A percentile compares a stretch with the other conserved stretches of the same genome.
Conservation (phyloP, 139 green algal genomes). For the Asterochloris sp. region DNA sequence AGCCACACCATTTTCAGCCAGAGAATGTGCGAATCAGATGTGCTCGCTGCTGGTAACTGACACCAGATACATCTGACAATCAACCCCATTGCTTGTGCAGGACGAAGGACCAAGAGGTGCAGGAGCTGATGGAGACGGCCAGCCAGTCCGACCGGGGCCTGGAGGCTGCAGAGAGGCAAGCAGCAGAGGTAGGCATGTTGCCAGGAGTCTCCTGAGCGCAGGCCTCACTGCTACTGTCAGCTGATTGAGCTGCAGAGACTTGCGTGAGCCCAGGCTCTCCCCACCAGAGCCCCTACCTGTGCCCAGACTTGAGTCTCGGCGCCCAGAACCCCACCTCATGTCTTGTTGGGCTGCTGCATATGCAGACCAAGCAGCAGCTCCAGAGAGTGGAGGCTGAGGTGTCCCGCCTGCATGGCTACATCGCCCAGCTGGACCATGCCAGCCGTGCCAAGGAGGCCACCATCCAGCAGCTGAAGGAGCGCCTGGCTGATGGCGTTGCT, state of each 20-base stretch:
- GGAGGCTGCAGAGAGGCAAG: slow-evolving; percentile 1
- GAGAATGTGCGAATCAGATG: neutral
- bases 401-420: neutral
- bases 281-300: neutral
- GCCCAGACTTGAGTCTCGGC: too few relatives aligned
- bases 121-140: slow-evolving; percentile 16
- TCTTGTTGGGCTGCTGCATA: neutral
- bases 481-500: slow-evolving; percentile 36
- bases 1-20: neutral
- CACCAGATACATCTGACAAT: neutral
- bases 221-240: neutral
- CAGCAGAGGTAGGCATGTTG: neutral
- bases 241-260: neutral
- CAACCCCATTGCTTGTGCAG: neutral
- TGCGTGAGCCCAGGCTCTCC: too few relatives aligned
- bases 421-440: slow-evolving; percentile 4
- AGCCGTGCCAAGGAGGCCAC: slow-evolving; percentile 32
- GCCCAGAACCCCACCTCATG: neutral
- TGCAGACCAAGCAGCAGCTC: slow-evolving; percentile 2
- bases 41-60: neutral
- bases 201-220: neutral
- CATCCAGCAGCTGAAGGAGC: slow-evolving; percentile 41
- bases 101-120: slow-evolving; percentile 1
- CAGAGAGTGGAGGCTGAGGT: slow-evolving; percentile 3
- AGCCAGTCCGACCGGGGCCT: slow-evolving; percentile 14